Conservation (phyloP, 2,329 filamentous ascomycete genomes). For the Aspergillus sp. region DNA sequence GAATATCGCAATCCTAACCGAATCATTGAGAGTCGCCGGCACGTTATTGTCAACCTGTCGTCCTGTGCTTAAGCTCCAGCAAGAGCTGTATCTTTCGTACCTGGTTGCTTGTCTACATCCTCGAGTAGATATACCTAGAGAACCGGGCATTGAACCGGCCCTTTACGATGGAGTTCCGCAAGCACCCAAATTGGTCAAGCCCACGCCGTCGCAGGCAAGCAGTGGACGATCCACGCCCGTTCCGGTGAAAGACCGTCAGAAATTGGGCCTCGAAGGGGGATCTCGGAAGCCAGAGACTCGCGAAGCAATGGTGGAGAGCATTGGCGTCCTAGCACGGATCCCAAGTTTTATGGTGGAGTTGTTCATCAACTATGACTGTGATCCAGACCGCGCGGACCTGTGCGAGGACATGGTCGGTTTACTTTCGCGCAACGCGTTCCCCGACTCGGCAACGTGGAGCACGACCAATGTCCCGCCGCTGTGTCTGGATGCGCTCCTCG, state of each 20-base stretch:
- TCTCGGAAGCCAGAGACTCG: constrained; percentile 86
- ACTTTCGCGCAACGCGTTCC: constrained; percentile 85
- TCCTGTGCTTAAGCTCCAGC: constrained; percentile 84
- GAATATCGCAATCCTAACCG: constrained; percentile 89
- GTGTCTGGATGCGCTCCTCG: constrained; percentile 82
- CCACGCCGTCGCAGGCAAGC: constrained; percentile 60
- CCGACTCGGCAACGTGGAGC: constrained; percentile 96
- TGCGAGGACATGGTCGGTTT: constrained; percentile 94
- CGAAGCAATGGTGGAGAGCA: constrained; percentile 96
- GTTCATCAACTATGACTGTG: constrained; percentile 97
- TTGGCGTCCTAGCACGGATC: constrained; percentile 84
- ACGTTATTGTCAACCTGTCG: constrained; percentile 87
- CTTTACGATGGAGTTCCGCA: constrained; percentile 91
- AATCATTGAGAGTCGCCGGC: constrained; percentile 83
- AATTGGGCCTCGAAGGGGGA: constrained; percentile 84
- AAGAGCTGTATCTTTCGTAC: constrained; percentile 92
- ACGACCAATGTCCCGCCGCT: constrained; percentile 95
- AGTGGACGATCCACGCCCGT: constrained; percentile 87
- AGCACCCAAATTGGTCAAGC: constrained; percentile 77
- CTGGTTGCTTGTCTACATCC: constrained; percentile 89
- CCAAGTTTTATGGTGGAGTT: constrained; percentile 91
- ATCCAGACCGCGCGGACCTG: constrained; percentile 79
- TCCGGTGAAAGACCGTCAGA: constrained; percentile 83
- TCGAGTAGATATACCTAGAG: constrained; percentile 84
- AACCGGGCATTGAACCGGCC: constrained; percentile 80